Evolutionary conservation across 164 flowering plant species (phyloP).

Genomic region (Aristolochia fimbriata): DNA sequence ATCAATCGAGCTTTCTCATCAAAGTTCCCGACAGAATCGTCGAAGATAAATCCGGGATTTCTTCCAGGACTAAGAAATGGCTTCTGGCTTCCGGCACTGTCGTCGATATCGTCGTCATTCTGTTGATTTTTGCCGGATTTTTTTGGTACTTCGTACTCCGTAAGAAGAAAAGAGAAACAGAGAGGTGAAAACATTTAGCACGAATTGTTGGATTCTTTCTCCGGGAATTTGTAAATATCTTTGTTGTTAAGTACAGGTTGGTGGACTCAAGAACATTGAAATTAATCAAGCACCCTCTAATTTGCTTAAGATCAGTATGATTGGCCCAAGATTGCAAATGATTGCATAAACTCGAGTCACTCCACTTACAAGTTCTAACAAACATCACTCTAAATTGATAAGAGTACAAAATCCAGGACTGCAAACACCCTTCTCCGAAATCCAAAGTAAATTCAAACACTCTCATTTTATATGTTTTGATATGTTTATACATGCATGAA

Average conservation of each 20-base stretch:
- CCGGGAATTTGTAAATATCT: no score
- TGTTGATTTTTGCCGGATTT: slow-evolving; percentile 53
- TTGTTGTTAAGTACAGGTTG: no score
- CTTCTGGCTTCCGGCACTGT: slow-evolving; percentile 38
- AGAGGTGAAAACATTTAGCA: background rate
- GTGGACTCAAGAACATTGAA: no score
- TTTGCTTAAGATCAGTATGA: no score
- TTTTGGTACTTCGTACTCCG: slow-evolving; percentile 31
- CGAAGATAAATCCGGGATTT: slow-evolving; percentile 11
- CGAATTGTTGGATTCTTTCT: background rate
- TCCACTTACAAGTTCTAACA: slow-evolving; percentile 3
- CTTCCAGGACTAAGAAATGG: slow-evolving; percentile 36
- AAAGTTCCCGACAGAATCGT: slow-evolving; percentile 53
- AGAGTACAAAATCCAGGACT: no score
- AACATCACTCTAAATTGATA: slow-evolving; percentile 38
- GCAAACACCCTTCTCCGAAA: no score
- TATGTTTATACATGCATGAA: no score
- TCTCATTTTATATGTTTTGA: no score
- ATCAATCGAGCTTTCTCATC: slow-evolving; percentile 37
- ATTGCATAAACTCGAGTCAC: slow-evolving; percentile 9
- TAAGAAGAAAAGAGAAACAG: slow-evolving; percentile 30
- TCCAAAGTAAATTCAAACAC: no score
- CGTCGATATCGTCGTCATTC: slow-evolving; percentile 47
- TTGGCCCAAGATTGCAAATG: slow-evolving; percentile 2
- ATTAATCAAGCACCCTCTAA: no score